phyloP scores from a whole-genome alignment of 805 yeast genomes.

The Priceomyces haplophilus region DNA sequence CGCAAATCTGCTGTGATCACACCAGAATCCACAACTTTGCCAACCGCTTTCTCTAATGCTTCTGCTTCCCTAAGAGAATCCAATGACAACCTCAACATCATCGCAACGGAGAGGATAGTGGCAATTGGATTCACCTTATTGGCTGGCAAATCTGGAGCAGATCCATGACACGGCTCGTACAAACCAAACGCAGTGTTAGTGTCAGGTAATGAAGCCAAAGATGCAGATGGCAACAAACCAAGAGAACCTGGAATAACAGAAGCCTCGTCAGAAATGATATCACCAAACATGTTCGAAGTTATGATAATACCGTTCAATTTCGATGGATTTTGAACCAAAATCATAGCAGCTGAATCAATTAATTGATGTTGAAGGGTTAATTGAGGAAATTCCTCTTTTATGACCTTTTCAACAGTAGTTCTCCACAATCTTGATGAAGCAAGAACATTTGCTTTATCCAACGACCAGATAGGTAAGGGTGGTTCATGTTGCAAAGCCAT shows the following conservation, averaged over 20 bases:
- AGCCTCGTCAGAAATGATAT: constrained; percentile 96
- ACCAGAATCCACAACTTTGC: constrained; percentile 74
- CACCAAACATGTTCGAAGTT: constrained; percentile 97
- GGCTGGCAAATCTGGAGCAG: constrained; percentile 89
- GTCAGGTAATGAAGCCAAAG: constrained; percentile 95
- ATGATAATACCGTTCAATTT: constrained; percentile 88
- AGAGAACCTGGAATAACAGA: constrained; percentile 97
- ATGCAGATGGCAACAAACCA: constrained; percentile 94
- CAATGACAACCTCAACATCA: constrained; percentile 93
- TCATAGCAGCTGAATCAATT: constrained; percentile 99
- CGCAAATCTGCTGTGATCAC: constrained; percentile 89
- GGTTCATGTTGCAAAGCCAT: constrained; percentile 91
- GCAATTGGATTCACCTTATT: constrained; percentile 95
- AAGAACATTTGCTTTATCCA: constrained; percentile 96
- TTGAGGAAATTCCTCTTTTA: constrained; percentile 86
- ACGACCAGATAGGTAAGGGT: constrained; percentile 91
- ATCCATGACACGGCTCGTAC: constrained; percentile 98
- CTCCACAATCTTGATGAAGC: constrained; percentile 98
- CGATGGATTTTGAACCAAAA: constrained; percentile 86
- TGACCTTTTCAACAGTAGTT: constrained; percentile 82
- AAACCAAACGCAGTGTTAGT: constrained; percentile 91
- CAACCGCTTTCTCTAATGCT: constrained; percentile 86
- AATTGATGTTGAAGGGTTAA: constrained; percentile 86
- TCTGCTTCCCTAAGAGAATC: constrained; percentile 80
- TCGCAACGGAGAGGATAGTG: constrained; percentile 90